Evolutionary conservation across 441 rosid genomes (phyloP).

Genomic region (Geranium incanum): DNA sequence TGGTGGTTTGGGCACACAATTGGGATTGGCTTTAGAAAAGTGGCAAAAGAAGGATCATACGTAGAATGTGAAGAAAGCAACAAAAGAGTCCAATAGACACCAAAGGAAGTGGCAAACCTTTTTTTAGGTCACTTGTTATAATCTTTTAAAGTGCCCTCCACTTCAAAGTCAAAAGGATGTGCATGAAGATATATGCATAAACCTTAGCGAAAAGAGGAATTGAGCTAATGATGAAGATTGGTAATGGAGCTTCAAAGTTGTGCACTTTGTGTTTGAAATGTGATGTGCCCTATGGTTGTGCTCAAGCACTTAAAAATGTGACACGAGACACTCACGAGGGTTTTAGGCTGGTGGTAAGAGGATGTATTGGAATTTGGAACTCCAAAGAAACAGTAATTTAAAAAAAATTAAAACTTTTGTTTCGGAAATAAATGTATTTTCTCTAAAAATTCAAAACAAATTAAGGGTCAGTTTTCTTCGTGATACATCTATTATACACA

Average conservation of each 20-base stretch:
- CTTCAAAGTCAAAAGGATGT: background rate
- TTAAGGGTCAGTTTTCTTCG: too few species aligned
- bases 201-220: background rate
- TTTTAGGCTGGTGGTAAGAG: background rate
- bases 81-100: background rate
- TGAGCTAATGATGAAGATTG: conserved; percentile 1
- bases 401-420: too few species aligned
- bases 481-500: too few species aligned
- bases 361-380: background rate
- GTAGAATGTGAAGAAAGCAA: conserved; percentile 4
- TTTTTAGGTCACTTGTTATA: background rate
- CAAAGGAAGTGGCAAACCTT: conserved; percentile 2
- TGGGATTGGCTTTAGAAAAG: background rate
- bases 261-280: background rate
- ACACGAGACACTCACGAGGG: background rate
- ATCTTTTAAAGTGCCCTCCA: background rate
- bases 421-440: too few species aligned
- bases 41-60: background rate
- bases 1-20: background rate
- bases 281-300: background rate
- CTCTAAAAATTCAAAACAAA: too few species aligned
- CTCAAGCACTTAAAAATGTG: background rate
- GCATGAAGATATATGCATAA: background rate
- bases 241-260: background rate
- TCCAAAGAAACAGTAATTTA: background rate